Evolutionary conservation across 2,329 filamentous ascomycete species (phyloP).

Genomic region (Hypomyces rosellus): DNA sequence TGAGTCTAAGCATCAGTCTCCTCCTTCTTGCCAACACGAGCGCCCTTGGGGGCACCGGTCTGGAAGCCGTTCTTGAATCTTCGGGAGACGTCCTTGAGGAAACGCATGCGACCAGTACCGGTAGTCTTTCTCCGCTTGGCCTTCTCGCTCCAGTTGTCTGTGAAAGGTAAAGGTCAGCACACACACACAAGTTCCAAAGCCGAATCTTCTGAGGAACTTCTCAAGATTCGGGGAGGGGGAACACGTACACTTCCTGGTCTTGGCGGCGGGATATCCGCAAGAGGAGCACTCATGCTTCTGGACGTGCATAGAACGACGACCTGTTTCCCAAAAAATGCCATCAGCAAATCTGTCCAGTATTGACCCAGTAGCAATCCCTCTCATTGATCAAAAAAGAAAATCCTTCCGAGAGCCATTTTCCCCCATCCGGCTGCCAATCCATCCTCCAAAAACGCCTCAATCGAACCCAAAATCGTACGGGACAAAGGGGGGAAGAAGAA

Average conservation of each 20-base stretch:
- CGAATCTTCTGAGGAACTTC: background rate
- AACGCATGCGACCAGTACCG: constrained; percentile 91
- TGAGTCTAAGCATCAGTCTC: constrained; percentile 31
- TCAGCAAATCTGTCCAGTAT: constrained; percentile 19
- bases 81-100: constrained; percentile 87
- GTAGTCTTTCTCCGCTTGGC: constrained; percentile 99
- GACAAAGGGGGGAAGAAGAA: background rate
- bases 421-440: too few species aligned
- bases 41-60: constrained; percentile 76
- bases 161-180: background rate
- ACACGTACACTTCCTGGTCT: constrained; percentile 95
- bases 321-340: constrained; percentile 38
- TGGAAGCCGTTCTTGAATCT: constrained; percentile 99
- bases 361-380: constrained; percentile 10
- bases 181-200: background rate
- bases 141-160: constrained; percentile 99
- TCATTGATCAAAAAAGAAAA: background rate
- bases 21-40: constrained; percentile 41
- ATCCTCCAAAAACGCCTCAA: constrained; percentile 8
- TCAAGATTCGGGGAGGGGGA: background rate
- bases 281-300: constrained; percentile 97
- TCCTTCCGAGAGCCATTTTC: background rate
- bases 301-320: constrained; percentile 95
- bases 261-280: constrained; percentile 96
- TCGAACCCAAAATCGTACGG: background rate